Evolutionary conservation across 1,284 basidiomycete genomes (phyloP).

Genomic region (Tilletiopsis washingtonensis): DNA sequence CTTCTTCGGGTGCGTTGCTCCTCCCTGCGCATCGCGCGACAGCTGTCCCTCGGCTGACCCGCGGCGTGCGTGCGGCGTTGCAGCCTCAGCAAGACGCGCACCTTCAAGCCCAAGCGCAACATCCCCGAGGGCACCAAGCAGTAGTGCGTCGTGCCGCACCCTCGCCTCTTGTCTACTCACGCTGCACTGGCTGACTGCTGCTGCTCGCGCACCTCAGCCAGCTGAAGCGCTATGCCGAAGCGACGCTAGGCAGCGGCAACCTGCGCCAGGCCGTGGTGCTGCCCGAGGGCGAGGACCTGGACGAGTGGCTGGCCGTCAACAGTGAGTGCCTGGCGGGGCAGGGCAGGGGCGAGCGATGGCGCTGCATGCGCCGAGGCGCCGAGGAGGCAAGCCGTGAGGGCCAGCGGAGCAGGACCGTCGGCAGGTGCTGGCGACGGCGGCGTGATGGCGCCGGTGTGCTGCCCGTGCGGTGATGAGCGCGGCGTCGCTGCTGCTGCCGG

Average conservation of each 20-base stretch:
- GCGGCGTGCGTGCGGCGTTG: too few species aligned
- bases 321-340: conserved; percentile 19
- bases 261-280: conserved; percentile 40
- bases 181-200: too few species aligned
- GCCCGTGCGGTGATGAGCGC: too few species aligned
- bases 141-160: conserved; percentile 51
- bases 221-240: conserved; percentile 91
- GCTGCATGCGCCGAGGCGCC: too few species aligned
- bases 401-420: too few species aligned
- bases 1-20: conserved; percentile 39
- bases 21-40: too few species aligned
- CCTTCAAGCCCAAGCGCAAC: conserved; percentile 94
- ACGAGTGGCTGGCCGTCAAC: conserved; percentile 47
- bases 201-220: conserved; percentile 54
- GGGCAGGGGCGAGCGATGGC: conserved; percentile 43
- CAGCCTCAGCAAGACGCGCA: conserved; percentile 66
- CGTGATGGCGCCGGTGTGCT: too few species aligned
- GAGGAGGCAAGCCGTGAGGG: too few species aligned
- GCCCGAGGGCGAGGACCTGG: conserved; percentile 43
- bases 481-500: too few species aligned
- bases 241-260: conserved; percentile 65
- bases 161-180: conserved; percentile 1
- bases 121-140: conserved; percentile 92
- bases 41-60: too few species aligned
- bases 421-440: too few species aligned